These are phyloP conservation scores for Aspergillus sp. DNA, from an alignment of 2,329 filamentous ascomycete genomes.

Conservation along the genomic window DNA sequence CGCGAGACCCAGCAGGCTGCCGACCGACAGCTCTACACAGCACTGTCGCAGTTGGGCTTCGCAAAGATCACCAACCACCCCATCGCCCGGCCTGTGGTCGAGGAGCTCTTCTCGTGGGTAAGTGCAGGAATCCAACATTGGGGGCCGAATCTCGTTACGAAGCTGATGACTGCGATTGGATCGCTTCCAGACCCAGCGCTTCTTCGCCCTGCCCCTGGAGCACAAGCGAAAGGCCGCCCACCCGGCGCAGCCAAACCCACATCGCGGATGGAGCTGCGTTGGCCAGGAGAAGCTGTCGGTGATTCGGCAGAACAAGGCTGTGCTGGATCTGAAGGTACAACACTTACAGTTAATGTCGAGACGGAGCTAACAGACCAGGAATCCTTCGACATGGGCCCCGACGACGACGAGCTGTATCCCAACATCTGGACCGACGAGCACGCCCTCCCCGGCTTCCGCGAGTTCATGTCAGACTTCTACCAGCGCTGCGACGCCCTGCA, in stretches of 20 bases:
- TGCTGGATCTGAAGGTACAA: neutral
- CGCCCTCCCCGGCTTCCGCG: conserved; percentile 46
- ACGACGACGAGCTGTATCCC: conserved; percentile 37
- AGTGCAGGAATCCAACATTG: neutral
- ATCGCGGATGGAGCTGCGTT: conserved; percentile 32
- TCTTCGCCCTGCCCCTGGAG: conserved; percentile 26
- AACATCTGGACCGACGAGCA: conserved; percentile 52
- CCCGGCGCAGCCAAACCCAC: conserved; percentile 27
- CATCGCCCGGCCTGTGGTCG: neutral
- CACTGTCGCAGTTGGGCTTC: neutral
- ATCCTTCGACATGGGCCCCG: conserved; percentile 50
- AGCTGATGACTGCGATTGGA: too few species aligned
- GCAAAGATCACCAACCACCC: neutral
- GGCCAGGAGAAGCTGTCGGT: conserved; percentile 30
- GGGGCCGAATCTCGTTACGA: too few species aligned
- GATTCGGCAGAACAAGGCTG: conserved; percentile 17
- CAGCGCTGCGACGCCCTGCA: conserved; percentile 44
- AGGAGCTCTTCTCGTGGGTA: neutral
- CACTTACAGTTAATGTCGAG: neutral
- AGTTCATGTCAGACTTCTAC: conserved; percentile 38
- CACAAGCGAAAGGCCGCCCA: conserved; percentile 31
- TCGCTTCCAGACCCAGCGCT: conserved; percentile 1
- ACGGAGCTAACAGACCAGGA: conserved; percentile 23
- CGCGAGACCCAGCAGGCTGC: neutral
- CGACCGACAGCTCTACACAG: neutral